phyloP scores from a whole-genome alignment of 1,139 yeast species.

The Suhomyces bokatorum region DNA sequence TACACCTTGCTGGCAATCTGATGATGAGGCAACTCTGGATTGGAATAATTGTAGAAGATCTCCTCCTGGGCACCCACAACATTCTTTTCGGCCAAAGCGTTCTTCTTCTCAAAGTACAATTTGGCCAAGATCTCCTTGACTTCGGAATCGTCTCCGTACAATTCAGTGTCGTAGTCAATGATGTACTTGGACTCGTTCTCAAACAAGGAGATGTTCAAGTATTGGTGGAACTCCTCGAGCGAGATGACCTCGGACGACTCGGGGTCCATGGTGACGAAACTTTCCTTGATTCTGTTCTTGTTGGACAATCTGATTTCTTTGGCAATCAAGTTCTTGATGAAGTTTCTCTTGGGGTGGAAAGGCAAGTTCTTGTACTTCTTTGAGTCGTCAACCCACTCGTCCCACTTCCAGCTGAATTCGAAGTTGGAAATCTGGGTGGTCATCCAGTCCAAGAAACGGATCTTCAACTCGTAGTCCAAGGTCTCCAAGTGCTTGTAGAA shows the following conservation, averaged over 20 bases:
- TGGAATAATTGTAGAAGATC: conserved; percentile 38
- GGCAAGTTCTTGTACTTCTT: conserved; percentile 33
- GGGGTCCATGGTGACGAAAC: conserved; percentile 57
- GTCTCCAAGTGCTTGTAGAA: conserved; percentile 68
- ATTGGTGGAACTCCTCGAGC: conserved; percentile 60
- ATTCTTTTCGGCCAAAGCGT: conserved; percentile 26
- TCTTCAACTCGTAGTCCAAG: conserved; percentile 74
- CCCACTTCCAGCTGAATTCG: conserved; percentile 98
- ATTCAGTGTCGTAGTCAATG: conserved; percentile 37
- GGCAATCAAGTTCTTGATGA: conserved; percentile 75
- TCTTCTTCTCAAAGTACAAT: conserved; percentile 35
- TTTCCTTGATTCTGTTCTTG: conserved; percentile 67
- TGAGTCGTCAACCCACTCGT: conserved; percentile 79
- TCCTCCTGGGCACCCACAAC: conserved; percentile 44
- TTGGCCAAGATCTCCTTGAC: conserved; percentile 30
- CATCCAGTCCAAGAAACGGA: conserved; percentile 87
- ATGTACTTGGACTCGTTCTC: conserved; percentile 29
- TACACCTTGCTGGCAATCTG: conserved; percentile 42
- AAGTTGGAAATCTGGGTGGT: conserved; percentile 90
- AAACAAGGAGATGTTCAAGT: conserved; percentile 51
- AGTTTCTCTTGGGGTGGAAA: conserved; percentile 73
- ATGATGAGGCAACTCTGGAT: conserved; percentile 39
- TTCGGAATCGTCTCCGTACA: conserved; percentile 32
- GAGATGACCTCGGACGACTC: conserved; percentile 28
- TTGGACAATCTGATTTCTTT: conserved; percentile 81